Evolutionary conservation across 495 filamentous ascomycete species (phyloP).

Genomic region (Extremus antarcticus): DNA sequence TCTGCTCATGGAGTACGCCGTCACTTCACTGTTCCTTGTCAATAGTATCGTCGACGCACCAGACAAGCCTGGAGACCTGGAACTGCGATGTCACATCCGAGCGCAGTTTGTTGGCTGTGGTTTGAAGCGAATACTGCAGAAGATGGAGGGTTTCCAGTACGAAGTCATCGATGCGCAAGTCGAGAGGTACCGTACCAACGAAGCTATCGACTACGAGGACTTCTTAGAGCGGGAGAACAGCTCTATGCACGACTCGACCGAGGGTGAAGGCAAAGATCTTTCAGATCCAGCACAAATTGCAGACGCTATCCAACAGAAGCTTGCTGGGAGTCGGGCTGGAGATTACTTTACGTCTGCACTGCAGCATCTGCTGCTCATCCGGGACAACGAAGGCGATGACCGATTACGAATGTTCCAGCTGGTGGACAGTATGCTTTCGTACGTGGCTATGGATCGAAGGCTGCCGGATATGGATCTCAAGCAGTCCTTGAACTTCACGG

Average conservation of each 20-base stretch:
- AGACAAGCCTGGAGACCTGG: constrained; percentile 59
- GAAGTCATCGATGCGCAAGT: constrained; percentile 98
- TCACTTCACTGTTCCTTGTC: constrained; percentile 86
- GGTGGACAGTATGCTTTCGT: constrained; percentile 94
- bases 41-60: constrained; percentile 95
- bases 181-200: constrained; percentile 83
- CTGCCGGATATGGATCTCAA: constrained; percentile 95
- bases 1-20: constrained; percentile 95
- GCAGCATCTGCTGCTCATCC: constrained; percentile 88
- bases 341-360: constrained; percentile 95
- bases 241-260: constrained; percentile 79
- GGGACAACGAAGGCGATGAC: constrained; percentile 88
- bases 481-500: constrained; percentile 92
- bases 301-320: constrained; percentile 80
- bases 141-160: constrained; percentile 98
- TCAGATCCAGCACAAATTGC: constrained; percentile 88
- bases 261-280: constrained; percentile 87
- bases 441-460: constrained; percentile 95
- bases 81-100: constrained; percentile 84
- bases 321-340: constrained; percentile 71
- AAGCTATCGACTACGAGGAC: constrained; percentile 96
- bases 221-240: constrained; percentile 83
- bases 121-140: constrained; percentile 83
- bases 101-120: constrained; percentile 95
- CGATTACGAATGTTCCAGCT: constrained; percentile 93